phyloP scores from a whole-genome alignment of 495 filamentous ascomycete genomes.

The Rusavskia elegans region DNA sequence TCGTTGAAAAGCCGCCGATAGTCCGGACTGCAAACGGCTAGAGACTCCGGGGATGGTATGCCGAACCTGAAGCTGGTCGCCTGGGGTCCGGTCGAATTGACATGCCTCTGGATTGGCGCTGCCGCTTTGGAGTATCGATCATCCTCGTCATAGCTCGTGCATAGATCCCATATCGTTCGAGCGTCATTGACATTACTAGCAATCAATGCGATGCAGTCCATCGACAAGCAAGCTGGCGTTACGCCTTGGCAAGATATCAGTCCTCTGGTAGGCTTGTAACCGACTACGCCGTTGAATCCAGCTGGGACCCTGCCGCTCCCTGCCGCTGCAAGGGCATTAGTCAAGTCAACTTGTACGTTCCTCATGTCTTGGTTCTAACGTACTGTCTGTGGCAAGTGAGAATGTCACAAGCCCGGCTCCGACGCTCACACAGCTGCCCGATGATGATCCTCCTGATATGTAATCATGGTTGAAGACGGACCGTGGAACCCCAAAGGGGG shows the following conservation, averaged over 20 bases:
- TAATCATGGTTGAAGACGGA: slow-evolving; percentile 36
- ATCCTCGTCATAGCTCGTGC: slow-evolving; percentile 32
- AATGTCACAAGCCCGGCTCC: slow-evolving; percentile 42
- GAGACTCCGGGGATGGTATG: slow-evolving; percentile 28
- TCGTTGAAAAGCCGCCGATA: slow-evolving; percentile 30
- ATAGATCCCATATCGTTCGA: slow-evolving; percentile 36
- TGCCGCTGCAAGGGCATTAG: slow-evolving; percentile 20
- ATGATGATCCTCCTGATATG: slow-evolving; percentile 49
- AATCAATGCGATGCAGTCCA: slow-evolving; percentile 46
- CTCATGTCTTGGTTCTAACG: too few relatives aligned
- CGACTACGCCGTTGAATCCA: slow-evolving; percentile 47
- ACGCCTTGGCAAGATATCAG: slow-evolving; percentile 41
- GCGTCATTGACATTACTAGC: slow-evolving; percentile 35
- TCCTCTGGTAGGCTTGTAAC: slow-evolving; percentile 52
- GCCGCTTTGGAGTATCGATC: slow-evolving; percentile 39
- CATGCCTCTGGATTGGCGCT: slow-evolving; percentile 26
- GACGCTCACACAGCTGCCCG: slow-evolving; percentile 41
- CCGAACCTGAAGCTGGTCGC: slow-evolving; percentile 35
- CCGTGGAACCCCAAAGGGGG: slow-evolving; percentile 40
- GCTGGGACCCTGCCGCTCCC: slow-evolving; percentile 47
- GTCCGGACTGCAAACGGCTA: slow-evolving; percentile 28
- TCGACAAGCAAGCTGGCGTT: slow-evolving; percentile 42
- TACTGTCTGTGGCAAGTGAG: slow-evolving; percentile 42
- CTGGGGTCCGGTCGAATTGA: slow-evolving; percentile 32
- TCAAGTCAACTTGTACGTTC: too few relatives aligned